Evolutionary conservation across 352 stramenopile genomes (phyloP), one percentile per base, ranked within the genome.

Genomic region (Phytophthora sp.): DNA sequence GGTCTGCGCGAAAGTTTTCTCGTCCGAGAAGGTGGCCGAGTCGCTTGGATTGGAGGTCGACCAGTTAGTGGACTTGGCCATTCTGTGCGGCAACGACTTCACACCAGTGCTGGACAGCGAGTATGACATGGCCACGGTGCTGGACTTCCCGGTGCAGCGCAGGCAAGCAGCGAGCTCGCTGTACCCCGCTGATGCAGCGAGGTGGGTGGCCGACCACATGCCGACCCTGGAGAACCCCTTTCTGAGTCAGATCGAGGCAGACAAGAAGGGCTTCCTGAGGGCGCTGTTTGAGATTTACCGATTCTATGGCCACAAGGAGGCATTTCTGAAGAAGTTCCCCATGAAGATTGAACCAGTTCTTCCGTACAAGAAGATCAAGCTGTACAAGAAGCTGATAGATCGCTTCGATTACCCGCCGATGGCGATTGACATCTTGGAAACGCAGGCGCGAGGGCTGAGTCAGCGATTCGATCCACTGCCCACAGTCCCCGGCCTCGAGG

Each of bases 21-120:
- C 72, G 31, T 71, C 88, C 0, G 70, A 82, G 5, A 48, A 90
- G 11, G 58, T 97, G 8, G 88, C 88, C 0, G 48, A 74, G 5
- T 66, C 75, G 13, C 74, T 96, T 5, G 73, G 75, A n/a, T 61
- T 97, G 1, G 38, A 64, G 10, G 72, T 87, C 28, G 49, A 87
- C 2, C 76, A 91, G 51, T 72, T 98, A 26, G 86, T 97, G 31
- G 90, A 97, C 37, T 63, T 96, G 28, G 88, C 84, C 18, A 41
- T 97, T 15, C 32, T 96, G 3, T 93, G 92, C 38, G 91, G 87
- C 1, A 98, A 97, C 62, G 92, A 98, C 56, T 85, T 94, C 34
- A 97, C 87, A 20, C 62, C 76, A 17, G 45, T 84, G 28, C 62
- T 95, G 11, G 87, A 95, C 27, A 54, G 51, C 5, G 77, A 94